Evolutionary conservation across 1,284 basidiomycete species (phyloP).

Genomic region (Tilletia setariae): DNA sequence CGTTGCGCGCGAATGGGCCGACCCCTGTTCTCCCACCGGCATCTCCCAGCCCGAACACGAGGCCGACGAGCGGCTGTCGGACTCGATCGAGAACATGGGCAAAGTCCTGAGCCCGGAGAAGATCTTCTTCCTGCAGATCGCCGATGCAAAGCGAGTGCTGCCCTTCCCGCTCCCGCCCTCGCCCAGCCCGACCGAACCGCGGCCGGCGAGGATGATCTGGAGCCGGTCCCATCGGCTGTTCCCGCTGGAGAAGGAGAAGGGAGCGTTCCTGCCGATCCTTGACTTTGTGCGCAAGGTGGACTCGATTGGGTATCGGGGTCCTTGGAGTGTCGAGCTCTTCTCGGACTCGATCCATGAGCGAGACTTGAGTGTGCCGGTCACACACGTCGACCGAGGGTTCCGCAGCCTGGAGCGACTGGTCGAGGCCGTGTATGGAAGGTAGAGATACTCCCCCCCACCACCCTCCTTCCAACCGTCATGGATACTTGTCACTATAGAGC

Average conservation of each 20-base stretch:
- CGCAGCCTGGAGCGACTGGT: conserved; percentile 7
- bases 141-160: conserved; percentile 43
- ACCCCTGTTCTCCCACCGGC: conserved; percentile 34
- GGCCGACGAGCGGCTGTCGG: conserved; percentile 9
- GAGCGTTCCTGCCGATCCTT: conserved; percentile 53
- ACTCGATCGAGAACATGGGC: conserved; percentile 30
- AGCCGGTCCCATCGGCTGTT: conserved; percentile 53
- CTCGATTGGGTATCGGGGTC: conserved; percentile 50
- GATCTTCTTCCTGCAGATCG: conserved; percentile 56
- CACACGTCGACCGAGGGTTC: conserved; percentile 33
- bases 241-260: conserved; percentile 50
- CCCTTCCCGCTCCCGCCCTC: conserved; percentile 32
- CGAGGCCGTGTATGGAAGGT: neutral
- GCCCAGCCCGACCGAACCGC: conserved; percentile 45
- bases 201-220: conserved; percentile 54
- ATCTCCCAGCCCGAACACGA: conserved; percentile 25
- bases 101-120: conserved; percentile 25
- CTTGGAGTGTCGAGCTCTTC: conserved; percentile 55
- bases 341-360: conserved; percentile 46
- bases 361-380: conserved; percentile 30
- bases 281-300: conserved; percentile 51
- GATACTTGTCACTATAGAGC: no score
- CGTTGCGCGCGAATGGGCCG: conserved; percentile 53
- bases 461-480: no score
- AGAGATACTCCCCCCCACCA: no score